A percentile compares a stretch with the other conserved stretches of the same genome.
Conservation (phyloP, 108 stramenopile species). For the Conticribra weissflogii region DNA sequence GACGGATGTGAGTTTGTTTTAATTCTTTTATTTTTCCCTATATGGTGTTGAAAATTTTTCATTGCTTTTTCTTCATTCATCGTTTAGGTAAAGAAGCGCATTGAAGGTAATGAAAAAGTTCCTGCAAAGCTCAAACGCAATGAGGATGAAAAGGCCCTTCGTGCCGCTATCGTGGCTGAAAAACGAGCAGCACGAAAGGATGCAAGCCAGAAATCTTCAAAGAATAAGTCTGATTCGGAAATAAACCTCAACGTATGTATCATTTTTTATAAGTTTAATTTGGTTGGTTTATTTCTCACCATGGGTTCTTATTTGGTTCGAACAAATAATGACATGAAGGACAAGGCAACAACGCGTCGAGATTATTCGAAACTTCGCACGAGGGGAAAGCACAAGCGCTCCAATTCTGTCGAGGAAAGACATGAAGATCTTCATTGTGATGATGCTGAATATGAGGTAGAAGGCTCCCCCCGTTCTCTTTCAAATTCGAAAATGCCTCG, state of each 20-base stretch:
- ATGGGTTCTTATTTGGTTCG: no score
- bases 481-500: slow-evolving; percentile 8
- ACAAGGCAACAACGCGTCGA: no score
- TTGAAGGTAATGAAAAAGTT: neutral
- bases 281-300: no score
- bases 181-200: neutral
- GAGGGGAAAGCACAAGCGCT: neutral
- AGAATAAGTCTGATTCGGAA: slow-evolving; percentile 9
- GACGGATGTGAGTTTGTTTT: no score
- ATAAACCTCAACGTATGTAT: no score
- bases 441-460: neutral
- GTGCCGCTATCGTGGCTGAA: slow-evolving; percentile 2
- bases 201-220: slow-evolving; percentile 9
- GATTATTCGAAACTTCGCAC: no score
- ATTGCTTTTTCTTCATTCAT: neutral
- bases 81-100: slow-evolving; percentile 6
- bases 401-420: neutral
- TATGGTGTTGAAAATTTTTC: neutral
- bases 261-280: slow-evolving; percentile 7
- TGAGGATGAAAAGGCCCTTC: slow-evolving; percentile 8
- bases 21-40: neutral
- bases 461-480: neutral
- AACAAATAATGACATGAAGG: no score
- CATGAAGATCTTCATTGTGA: neutral
- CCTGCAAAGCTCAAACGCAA: neutral